Evolutionary conservation across 2,329 filamentous ascomycete species (phyloP), one percentile per base, ranked within the genome.

Genomic region (Hypoxylon sp.): DNA sequence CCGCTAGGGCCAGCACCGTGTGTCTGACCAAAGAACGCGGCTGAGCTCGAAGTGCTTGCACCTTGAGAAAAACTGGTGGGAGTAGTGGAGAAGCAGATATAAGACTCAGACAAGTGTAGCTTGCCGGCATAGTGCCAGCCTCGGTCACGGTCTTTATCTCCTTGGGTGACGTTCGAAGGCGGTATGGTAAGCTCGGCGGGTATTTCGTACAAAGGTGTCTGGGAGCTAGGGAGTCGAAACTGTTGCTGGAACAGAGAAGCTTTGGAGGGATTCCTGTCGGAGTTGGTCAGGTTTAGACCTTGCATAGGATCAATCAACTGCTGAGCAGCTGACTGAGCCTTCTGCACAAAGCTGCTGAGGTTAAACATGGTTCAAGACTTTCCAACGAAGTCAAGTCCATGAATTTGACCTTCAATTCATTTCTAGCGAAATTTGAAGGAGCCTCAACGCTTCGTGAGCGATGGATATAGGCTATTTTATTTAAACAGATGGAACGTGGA

Each of bases 181-280:
- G 91, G 91, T 65, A 99, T 92, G 63, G 94, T 97, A 67, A 99
- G 89, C 84, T 99, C 96, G 77, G 96, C 94, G 68, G 92, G 94
- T 82, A 99, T 98, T 84, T 99, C 96, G 83, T 97, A 94, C 64
- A 98, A 87, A 62, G 96, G 96, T 70, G 92, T 94, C 82, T 99
- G 95, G 42, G 93, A 92, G 77, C 94, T 90, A 50, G 96, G 96
- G 35, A 99, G 91, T 73, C 96, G 93, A 84, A 99, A 99, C 82
- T 99, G 96, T 80, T 92, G 91, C 83, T 96, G 94, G 84, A 98
- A 99, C 65, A 98, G 89, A 56, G 92, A 91, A 62, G 94, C 90
- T 83, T 98, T 98, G 78, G 94, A 95, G 54, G 94, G 94, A 79
- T 93, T 92, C 70, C 88, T 88, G 81, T 96, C 93, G 65, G 91